These are phyloP conservation scores for Verbena officinalis DNA, from an alignment of 257 asterid species.

Conservation along the genomic window DNA sequence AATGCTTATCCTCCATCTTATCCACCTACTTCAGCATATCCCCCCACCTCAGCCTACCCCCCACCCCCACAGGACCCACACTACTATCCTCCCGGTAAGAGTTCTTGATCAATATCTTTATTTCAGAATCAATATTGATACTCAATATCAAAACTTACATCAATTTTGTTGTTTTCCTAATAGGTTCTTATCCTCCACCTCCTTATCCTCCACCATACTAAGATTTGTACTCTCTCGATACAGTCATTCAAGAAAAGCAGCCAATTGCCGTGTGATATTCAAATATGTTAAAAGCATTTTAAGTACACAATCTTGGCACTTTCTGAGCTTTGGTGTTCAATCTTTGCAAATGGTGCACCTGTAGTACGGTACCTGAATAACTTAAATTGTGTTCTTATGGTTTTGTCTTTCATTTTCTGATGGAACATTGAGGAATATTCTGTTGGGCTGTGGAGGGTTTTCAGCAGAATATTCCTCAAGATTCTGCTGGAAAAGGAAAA, in stretches of 20 bases:
- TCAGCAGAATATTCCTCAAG: too few species aligned
- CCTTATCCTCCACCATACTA: slow-evolving; percentile 51
- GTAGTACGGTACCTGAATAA: too few species aligned
- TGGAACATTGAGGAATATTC: too few species aligned
- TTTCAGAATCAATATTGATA: neutral
- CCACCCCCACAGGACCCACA: slow-evolving; percentile 48
- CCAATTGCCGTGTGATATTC: neutral
- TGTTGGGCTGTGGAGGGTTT: too few species aligned
- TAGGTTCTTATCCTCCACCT: slow-evolving; percentile 50
- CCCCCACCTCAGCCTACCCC: slow-evolving; percentile 45
- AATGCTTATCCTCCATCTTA: slow-evolving; percentile 45
- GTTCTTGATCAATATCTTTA: neutral
- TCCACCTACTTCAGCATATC: slow-evolving; percentile 43
- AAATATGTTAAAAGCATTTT: neutral
- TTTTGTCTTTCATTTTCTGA: too few species aligned
- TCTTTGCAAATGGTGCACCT: too few species aligned
- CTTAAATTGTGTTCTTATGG: too few species aligned
- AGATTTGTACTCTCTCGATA: slow-evolving; percentile 11
- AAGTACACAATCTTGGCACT: too few species aligned
- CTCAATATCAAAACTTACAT: neutral
- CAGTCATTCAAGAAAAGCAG: slow-evolving; percentile 2
- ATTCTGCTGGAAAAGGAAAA: too few species aligned
- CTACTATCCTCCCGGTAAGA: slow-evolving; percentile 49
- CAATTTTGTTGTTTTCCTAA: neutral
- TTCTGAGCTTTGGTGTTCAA: too few species aligned